Conservation (phyloP, 352 stramenopile species). For the Phytophthora meadii region DNA sequence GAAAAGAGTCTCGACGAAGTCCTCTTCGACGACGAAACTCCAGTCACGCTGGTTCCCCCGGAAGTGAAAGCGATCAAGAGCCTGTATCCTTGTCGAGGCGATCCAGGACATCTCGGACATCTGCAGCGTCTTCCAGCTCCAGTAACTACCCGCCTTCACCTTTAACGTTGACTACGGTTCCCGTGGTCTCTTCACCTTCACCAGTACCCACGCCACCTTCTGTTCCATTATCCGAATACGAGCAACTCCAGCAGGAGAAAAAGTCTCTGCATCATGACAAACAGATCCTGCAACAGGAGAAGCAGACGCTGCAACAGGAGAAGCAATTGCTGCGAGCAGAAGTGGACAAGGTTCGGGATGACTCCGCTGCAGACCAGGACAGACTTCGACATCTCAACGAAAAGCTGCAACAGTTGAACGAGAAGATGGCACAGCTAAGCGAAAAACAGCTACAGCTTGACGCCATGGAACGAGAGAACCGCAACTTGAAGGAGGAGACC, state of each 20-base stretch:
- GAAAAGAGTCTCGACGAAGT: constrained; percentile 24
- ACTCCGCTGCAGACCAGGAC: constrained; percentile 32
- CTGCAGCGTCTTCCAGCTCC: constrained; percentile 9
- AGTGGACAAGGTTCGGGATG: constrained; percentile 26
- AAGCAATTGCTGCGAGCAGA: constrained; percentile 23
- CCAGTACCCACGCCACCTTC: constrained; percentile 1
- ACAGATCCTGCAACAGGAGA: constrained; percentile 41
- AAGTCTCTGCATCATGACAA: constrained; percentile 41
- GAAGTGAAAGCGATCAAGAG: constrained; percentile 20
- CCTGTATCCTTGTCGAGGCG: constrained; percentile 7
- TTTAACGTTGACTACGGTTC: constrained; percentile 12
- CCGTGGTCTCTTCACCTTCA: not conserved
- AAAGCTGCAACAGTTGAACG: constrained; percentile 40
- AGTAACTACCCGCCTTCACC: constrained; percentile 14
- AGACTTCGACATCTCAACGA: constrained; percentile 48
- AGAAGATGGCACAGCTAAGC: constrained; percentile 34
- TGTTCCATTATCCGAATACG: constrained; percentile 38
- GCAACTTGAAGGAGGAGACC: constrained; percentile 62
- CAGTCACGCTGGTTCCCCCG: constrained; percentile 10
- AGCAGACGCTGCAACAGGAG: constrained; percentile 49
- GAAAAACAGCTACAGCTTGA: constrained; percentile 56
- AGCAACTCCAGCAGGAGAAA: constrained; percentile 50
- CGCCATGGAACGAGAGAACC: constrained; percentile 59
- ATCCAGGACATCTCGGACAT: constrained; percentile 16
- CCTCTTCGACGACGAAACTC: constrained; percentile 22